Percentiles rank a stretch among this genome's conserved stretches.
These are phyloP conservation scores for Euphorbia pulcherrima DNA, from an alignment of 345 rosid genomes.

Conservation along the genomic window DNA sequence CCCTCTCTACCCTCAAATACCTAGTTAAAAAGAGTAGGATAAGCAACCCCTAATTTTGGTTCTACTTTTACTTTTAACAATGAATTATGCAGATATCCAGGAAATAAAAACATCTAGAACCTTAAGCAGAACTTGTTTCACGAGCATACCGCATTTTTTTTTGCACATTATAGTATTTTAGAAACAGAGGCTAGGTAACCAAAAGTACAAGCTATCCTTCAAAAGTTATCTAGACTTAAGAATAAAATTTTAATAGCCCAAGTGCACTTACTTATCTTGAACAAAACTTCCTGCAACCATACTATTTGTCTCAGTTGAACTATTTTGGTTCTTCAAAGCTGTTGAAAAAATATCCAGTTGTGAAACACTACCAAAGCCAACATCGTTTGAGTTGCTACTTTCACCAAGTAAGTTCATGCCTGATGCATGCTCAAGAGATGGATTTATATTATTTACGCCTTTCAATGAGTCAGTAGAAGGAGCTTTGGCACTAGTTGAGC, in stretches of 20 bases:
- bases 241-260: background rate
- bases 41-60: background rate
- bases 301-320: constrained; percentile 21
- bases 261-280: constrained; percentile 40
- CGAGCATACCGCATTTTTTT: background rate
- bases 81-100: background rate
- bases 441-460: constrained; percentile 18
- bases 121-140: background rate
- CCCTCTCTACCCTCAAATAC: background rate
- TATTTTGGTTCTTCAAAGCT: constrained; percentile 27
- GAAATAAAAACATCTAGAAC: background rate
- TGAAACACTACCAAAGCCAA: constrained; percentile 32
- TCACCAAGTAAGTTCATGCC: constrained; percentile 35
- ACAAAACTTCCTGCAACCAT: constrained; percentile 35
- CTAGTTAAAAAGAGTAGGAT: background rate
- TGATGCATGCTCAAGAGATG: constrained; percentile 32
- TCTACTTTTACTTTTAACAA: background rate
- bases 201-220: background rate
- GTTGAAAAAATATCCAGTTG: constrained; percentile 42
- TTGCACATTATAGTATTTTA: background rate
- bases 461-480: constrained; percentile 25
- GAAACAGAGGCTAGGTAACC: background rate
- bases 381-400: constrained; percentile 22
- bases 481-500: constrained; percentile 35
- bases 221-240: background rate